Evolutionary conservation across 2,329 filamentous ascomycete species (phyloP).

Genomic region (Monilinia fructicola): DNA sequence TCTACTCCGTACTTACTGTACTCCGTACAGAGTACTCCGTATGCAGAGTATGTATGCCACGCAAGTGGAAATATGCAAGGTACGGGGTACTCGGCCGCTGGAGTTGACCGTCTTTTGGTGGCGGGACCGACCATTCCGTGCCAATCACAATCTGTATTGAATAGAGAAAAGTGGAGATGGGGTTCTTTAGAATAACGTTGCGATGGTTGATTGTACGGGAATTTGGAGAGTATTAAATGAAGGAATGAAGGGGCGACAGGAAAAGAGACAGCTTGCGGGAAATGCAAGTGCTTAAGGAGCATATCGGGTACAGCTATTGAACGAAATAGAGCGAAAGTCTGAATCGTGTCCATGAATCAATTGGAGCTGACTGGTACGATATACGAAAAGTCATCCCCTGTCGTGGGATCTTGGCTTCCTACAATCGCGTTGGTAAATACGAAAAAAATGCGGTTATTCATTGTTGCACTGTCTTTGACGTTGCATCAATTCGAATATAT

Average conservation of each 20-base stretch:
- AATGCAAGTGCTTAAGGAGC: not conserved
- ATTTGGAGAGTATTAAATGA: not conserved
- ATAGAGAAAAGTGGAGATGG: not conserved
- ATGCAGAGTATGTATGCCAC: not conserved
- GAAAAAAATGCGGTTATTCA: not conserved
- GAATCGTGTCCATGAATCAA: not conserved
- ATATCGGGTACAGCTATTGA: not conserved
- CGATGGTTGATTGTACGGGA: not conserved
- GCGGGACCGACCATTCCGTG: not conserved
- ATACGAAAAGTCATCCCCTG: not conserved
- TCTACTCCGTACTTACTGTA: too few relatives aligned
- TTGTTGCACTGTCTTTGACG: not conserved
- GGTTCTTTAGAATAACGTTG: not conserved
- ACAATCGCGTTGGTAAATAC: not conserved
- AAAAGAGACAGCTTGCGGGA: not conserved
- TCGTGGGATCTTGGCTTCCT: not conserved
- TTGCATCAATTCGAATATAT: not conserved
- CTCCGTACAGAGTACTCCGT: too few relatives aligned
- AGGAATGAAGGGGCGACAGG: not conserved
- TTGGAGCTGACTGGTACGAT: not conserved
- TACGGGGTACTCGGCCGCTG: not conserved
- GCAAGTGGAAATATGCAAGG: conserved; percentile 5
- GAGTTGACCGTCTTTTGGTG: not conserved
- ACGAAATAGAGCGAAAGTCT: not conserved
- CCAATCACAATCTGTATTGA: not conserved